Base-by-base conservation (phyloP, 495 filamentous ascomycete species). In the Xylaria nigripes region DNA sequence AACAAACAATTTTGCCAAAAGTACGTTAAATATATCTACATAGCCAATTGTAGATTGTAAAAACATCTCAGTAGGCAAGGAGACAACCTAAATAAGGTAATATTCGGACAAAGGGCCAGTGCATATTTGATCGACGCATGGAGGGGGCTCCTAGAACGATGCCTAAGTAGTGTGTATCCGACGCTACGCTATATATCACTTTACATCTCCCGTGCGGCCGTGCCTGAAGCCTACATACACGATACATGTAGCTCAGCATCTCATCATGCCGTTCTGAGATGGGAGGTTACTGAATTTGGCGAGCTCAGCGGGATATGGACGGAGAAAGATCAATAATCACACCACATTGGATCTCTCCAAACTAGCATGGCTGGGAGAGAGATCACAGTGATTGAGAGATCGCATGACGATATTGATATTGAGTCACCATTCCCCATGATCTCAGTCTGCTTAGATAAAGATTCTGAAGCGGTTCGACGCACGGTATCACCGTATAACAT, bases 41-140 rank as follows among this genome's bases (percentile, higher is more conserved):
- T 24, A 3, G 40, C 15, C 6, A 7, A 3, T 3, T 25, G 43
- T 25, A 45, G 1, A 27, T 12, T 22, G 18, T 44, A 15, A 29
- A 27, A 40, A 22, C 24, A 24, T 8, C 21, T 9, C 8, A 42
- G 34, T 16, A 10, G 21, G 16, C 19, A 43, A 18, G 15, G 5
- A 19, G 8, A 15, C 41, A 23, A 15, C 41, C 16, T 45, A 38
- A 36, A 8, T n/a, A n/a, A 36, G 32, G 13, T 15, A 36, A 36
- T 36, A 36, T 15, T 30, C 32, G 3, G 12, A 44, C 49, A 51
- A 51, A 44, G 27, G 40, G 50, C 50, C 32, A 47, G 7, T 40
- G 43, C 32, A 47, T n/a, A 54, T 40, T n/a, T n/a, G 43, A 46
- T 47, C 22, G n/a, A 46, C 43, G n/a, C 32, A 16, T 24, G 42